Base-by-base conservation (phyloP, 1,139 yeast genomes). In the Nadsonia starkeyi-henricii region DNA sequence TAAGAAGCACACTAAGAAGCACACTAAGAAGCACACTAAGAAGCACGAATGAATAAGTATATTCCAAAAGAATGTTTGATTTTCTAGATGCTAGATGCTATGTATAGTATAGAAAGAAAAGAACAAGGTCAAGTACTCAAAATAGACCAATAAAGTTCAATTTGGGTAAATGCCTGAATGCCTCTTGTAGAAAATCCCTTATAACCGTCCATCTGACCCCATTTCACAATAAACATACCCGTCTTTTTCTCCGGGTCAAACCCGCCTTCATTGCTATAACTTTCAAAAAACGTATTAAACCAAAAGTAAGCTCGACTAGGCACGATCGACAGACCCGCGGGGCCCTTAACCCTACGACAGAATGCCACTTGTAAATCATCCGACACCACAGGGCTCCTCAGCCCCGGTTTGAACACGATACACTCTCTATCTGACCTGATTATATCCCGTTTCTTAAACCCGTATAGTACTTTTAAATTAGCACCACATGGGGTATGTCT, bases 181-280 rank as follows among this genome's bases (percentile, higher is more conserved):
- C 94, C 93, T 47, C 72, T 72, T 46, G 69, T 68, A 17, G 61
- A 57, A 0, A 79, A 70, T 1, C 95, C 95, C 53, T 72, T 73
- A 55, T 71, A 72, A 0, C 95, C 95, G 59, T 86, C 95, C 52
- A 82, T 64, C 1, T 77, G 73, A 2, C 69, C 68, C 93, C 89
- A 82, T 5, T 51, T 47, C 2, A 67, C 58, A 8, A 52, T 49
- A 43, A 62, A 58, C 39, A 57, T 49, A 44, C 64, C 59, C 41
- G 52, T 48, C 30, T 49, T 47, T 20, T 48, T 50, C 30, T 45
- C 43, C 33, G 48, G 50, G 37, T 51, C 50, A 45, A 52, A 50
- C 2, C 53, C 54, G 1, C 48, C 48, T 20, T 51, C 46, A n/a
- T 51, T 37, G 2, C 52, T 48, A 44, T 53, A 51, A 3, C 59